Conservation (phyloP, 129 eudicot species). For the Tagetes patula region DNA sequence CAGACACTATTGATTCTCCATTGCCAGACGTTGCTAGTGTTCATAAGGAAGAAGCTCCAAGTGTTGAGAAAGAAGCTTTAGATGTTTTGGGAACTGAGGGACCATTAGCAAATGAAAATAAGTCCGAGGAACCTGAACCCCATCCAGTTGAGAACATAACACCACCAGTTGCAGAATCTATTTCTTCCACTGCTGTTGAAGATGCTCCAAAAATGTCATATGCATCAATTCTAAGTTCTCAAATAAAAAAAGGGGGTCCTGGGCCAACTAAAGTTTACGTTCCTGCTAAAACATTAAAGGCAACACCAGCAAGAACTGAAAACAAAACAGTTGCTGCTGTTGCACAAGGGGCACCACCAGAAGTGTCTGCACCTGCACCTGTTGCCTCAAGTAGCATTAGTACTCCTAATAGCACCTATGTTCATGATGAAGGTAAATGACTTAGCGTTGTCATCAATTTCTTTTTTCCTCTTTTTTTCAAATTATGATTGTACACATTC, state of each 20-base stretch:
- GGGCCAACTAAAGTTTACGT: constrained; percentile 44
- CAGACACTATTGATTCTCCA: constrained; percentile 40
- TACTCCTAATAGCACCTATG: constrained; percentile 44
- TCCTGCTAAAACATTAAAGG: constrained; percentile 37
- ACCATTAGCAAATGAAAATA: constrained; percentile 37
- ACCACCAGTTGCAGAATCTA: constrained; percentile 33
- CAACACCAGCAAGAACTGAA: constrained; percentile 33
- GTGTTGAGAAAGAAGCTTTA: constrained; percentile 34
- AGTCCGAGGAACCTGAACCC: constrained; percentile 29
- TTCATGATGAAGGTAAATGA: constrained; percentile 53
- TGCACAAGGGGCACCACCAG: constrained; percentile 39
- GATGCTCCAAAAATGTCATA: constrained; percentile 75
- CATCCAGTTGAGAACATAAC: constrained; percentile 34
- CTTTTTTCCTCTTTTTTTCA: not conserved
- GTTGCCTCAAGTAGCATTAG: constrained; percentile 29
- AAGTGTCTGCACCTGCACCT: constrained; percentile 41
- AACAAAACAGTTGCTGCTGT: constrained; percentile 28
- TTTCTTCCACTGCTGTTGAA: constrained; percentile 46
- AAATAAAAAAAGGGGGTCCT: constrained; percentile 41
- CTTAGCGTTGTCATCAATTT: not conserved
- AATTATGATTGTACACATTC: not conserved
- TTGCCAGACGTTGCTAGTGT: constrained; percentile 31
- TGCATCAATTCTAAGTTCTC: constrained; percentile 71
- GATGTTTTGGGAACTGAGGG: constrained; percentile 38
- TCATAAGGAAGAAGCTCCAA: constrained; percentile 37